phyloP scores from a whole-genome alignment of 129 eudicot species.

The Ambrosia trifida region DNA sequence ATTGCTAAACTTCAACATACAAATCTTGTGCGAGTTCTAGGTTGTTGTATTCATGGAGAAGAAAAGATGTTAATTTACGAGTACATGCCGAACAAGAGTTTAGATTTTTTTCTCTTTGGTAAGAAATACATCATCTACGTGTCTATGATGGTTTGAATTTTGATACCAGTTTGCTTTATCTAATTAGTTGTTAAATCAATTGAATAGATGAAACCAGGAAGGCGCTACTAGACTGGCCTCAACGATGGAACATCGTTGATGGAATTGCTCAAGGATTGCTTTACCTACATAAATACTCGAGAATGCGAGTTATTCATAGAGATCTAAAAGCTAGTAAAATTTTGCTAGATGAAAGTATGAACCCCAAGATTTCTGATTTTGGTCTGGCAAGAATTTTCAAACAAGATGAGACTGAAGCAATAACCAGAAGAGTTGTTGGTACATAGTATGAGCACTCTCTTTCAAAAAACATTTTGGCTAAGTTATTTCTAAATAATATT shows the following conservation, averaged over 20 bases:
- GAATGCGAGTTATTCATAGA: slow-evolving; percentile 48
- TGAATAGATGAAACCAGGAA: slow-evolving; percentile 33
- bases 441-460: slow-evolving; percentile 36
- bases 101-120: slow-evolving; percentile 48
- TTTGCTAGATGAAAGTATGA: slow-evolving; percentile 40
- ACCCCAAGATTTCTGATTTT: slow-evolving; percentile 47
- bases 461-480: too few relatives aligned
- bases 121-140: slow-evolving; percentile 7
- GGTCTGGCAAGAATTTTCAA: slow-evolving; percentile 47
- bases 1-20: slow-evolving; percentile 38
- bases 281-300: slow-evolving; percentile 48
- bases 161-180: neutral
- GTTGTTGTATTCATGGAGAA: slow-evolving; percentile 34
- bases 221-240: slow-evolving; percentile 36
- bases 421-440: slow-evolving; percentile 38
- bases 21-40: slow-evolving; percentile 36
- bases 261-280: slow-evolving; percentile 53
- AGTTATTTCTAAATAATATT: too few relatives aligned
- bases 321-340: slow-evolving; percentile 49
- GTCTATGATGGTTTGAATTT: neutral
- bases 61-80: slow-evolving; percentile 36
- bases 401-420: slow-evolving; percentile 39
- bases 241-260: slow-evolving; percentile 36
- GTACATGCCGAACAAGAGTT: slow-evolving; percentile 45
- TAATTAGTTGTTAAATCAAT: neutral